Percentiles rank a stretch among this genome's conserved stretches.
Evolutionary conservation across 768 basidiomycete species (phyloP).

Genomic region (Tylopilus balloui): DNA sequence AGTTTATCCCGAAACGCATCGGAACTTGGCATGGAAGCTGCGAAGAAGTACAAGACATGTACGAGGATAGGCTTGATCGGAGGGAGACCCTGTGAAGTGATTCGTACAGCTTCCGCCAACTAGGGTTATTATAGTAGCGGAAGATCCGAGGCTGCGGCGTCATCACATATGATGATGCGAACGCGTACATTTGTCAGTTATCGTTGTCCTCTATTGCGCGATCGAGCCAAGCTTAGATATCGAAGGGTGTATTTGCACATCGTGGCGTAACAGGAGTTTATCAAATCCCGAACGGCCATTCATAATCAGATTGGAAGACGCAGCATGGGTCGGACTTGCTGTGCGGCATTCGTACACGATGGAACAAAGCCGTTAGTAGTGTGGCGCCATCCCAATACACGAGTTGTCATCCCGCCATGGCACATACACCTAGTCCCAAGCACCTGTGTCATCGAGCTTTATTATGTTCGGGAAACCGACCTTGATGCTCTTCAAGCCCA

Average conservation of each 20-base stretch:
- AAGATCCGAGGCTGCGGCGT: no score
- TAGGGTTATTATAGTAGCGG: no score
- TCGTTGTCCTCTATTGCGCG: neutral
- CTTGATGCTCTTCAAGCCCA: neutral
- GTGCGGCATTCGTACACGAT: constrained; percentile 7
- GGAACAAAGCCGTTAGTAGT: neutral
- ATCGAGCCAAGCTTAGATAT: no score
- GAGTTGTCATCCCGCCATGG: neutral
- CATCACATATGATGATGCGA: no score
- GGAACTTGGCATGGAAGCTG: no score
- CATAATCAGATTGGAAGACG: constrained; percentile 1
- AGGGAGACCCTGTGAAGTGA: no score
- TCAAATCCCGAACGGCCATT: neutral
- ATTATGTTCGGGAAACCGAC: neutral
- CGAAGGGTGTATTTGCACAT: neutral
- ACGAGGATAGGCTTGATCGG: no score
- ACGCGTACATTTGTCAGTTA: neutral
- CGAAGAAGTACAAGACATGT: no score
- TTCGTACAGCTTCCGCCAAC: no score
- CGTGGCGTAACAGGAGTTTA: neutral
- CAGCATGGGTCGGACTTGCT: constrained; percentile 2
- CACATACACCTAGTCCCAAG: constrained; percentile 15
- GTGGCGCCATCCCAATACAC: neutral
- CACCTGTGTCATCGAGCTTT: constrained; percentile 5
- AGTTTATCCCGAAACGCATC: no score